A percentile compares a stretch with the other conserved stretches of the same genome.
phyloP scores from a whole-genome alignment of 2,329 filamentous ascomycete species.

The Fusarium goolgardi region DNA sequence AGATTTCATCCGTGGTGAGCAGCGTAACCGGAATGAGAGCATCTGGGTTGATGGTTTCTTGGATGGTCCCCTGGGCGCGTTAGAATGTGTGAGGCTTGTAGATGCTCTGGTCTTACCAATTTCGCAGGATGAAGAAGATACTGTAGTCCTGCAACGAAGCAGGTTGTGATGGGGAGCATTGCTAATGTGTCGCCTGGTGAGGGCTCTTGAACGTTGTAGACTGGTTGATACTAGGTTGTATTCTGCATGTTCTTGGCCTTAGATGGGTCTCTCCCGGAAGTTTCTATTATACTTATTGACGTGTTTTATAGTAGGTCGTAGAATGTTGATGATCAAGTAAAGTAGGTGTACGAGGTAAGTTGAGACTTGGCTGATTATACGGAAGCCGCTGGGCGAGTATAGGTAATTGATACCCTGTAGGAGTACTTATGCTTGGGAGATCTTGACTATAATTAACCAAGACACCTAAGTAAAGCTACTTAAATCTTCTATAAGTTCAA shows the following conservation, averaged over 20 bases:
- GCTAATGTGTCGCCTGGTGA: constrained; percentile 2
- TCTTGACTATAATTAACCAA: neutral
- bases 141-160: constrained; percentile 53
- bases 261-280: fast-evolving
- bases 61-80: constrained; percentile 53
- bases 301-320: neutral
- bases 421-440: neutral
- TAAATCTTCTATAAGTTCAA: neutral
- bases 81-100: neutral
- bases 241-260: constrained; percentile 7
- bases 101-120: constrained; percentile 43
- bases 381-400: neutral
- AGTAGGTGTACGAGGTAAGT: constrained; percentile 15
- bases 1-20: constrained; percentile 54
- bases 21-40: constrained; percentile 56
- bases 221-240: constrained; percentile 10
- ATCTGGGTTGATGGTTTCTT: constrained; percentile 56
- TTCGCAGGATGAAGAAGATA: constrained; percentile 56
- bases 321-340: neutral
- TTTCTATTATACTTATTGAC: neutral
- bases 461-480: neutral
- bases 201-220: constrained; percentile 1
- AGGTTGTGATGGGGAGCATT: constrained; percentile 53
- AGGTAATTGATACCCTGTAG: neutral
- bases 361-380: constrained; percentile 14